Evolutionary conservation across 768 basidiomycete genomes (phyloP).

Genomic region (Gautieria morchelliformis): DNA sequence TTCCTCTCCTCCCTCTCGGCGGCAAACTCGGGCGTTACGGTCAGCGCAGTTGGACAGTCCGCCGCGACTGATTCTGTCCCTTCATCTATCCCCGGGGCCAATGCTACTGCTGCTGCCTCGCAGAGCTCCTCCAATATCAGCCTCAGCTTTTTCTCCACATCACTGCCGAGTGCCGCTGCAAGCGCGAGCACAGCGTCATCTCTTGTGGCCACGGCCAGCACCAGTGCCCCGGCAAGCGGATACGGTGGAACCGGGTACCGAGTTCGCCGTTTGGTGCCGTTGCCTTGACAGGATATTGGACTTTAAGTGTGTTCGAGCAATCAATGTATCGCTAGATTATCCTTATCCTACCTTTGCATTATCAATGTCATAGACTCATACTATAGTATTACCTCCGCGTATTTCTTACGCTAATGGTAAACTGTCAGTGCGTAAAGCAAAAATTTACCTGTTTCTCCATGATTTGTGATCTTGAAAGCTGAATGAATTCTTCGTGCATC

Average conservation of each 20-base stretch:
- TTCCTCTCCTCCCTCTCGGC: slow-evolving; percentile 31
- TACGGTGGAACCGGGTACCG: neutral
- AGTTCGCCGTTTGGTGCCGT: neutral
- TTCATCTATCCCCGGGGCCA: neutral
- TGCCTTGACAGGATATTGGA: too few relatives aligned
- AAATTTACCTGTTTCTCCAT: too few relatives aligned
- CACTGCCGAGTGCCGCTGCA: neutral
- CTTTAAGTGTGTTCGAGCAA: too few relatives aligned
- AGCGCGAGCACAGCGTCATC: too few relatives aligned
- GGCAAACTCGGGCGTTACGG: neutral
- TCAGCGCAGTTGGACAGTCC: neutral
- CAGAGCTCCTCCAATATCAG: neutral
- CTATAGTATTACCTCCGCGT: too few relatives aligned
- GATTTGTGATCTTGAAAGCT: too few relatives aligned
- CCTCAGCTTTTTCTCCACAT: neutral
- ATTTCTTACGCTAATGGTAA: too few relatives aligned
- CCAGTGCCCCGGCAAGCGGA: neutral
- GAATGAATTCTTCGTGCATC: too few relatives aligned
- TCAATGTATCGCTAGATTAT: too few relatives aligned
- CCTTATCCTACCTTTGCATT: too few relatives aligned
- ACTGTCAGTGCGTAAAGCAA: too few relatives aligned
- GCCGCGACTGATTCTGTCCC: neutral
- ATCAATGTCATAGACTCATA: too few relatives aligned
- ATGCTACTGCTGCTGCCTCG: neutral
- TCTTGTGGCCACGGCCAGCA: neutral